Base-by-base conservation (phyloP, 2,329 filamentous ascomycete genomes). In the Pestalotiopsis sp. region DNA sequence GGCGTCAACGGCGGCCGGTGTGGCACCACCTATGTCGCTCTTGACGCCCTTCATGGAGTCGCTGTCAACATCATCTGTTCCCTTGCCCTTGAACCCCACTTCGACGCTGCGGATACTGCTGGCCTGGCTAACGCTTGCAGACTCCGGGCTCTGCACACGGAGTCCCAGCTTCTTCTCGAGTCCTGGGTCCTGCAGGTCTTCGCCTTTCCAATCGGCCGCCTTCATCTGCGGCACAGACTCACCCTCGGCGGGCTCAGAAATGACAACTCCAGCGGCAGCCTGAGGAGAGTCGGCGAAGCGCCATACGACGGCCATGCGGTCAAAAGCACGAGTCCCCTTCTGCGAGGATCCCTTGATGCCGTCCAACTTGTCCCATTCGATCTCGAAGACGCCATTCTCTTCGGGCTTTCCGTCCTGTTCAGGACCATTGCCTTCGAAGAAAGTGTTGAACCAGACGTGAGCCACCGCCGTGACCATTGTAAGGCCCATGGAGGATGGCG, bases 381-480 rank as follows among this genome's bases (percentile, higher is more conserved):
- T 86, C 68, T 82, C 80, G 64, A 90, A 90, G 3, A 89, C 82
- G 12, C 88, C 95, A 11, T 87, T 92, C 58, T 91, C 86, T 63
- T 92, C 86, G 0, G 93, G 85, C 17, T 84, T 81, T 27, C 92
- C 93, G 36, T 83, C 79, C 57, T 90, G 85, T 75, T 94, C 92
- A 0, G 92, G 90, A 0, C 92, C 92, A 23, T 88, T 83, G 59
- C 95, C 94, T 81, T 98, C 96, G 75, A 98, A 98, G 80, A 91
- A 98, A 1, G 91, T 85, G 76, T 99, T 99, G 84, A 98, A 97
- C 96, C 96, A 99, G 17, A 97, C 93, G 76, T 98, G 95, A 0
- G 95, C 95, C 11, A 98, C 91, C 0, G 95, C 91, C 0, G 95
- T 97, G 3, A 98, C 94, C 90, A 98, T 93, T 0, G 93, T 94